Evolutionary conservation across 2,329 filamentous ascomycete genomes (phyloP).

Genomic region (Metarhizium sp.): DNA sequence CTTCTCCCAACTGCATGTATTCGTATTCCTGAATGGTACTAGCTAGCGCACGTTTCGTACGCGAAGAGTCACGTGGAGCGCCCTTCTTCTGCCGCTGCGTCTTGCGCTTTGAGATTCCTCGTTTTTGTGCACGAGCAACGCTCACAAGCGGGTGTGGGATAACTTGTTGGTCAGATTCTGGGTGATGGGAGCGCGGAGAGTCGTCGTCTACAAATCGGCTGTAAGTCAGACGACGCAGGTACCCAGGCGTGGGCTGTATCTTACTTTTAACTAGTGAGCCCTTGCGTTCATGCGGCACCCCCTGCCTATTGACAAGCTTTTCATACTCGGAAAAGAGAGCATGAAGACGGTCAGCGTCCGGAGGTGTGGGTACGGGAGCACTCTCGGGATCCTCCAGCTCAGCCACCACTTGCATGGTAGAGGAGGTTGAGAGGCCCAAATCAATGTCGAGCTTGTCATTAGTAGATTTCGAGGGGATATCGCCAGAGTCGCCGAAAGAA

Average conservation of each 20-base stretch:
- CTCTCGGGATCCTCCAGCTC: neutral
- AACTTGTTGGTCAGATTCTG: neutral
- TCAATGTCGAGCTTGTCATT: neutral
- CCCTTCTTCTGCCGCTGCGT: neutral
- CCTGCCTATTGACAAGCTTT: too few relatives aligned
- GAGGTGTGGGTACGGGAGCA: neutral
- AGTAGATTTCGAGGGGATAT: neutral
- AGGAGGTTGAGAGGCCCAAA: neutral
- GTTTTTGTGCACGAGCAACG: neutral
- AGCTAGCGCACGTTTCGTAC: neutral
- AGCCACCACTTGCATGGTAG: neutral
- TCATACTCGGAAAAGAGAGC: too few relatives aligned
- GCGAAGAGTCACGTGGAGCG: neutral
- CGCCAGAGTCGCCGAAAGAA: neutral
- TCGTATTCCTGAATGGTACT: neutral
- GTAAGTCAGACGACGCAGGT: neutral
- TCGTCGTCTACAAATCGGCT: neutral
- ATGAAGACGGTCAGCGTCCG: neutral
- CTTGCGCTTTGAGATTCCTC: slow-evolving; percentile 3
- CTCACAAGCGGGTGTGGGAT: neutral
- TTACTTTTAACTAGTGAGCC: neutral
- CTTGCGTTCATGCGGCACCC: neutral
- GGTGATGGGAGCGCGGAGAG: neutral
- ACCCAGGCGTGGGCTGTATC: neutral
- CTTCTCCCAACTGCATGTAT: slow-evolving; percentile 1